Percentiles rank a stretch among this genome's conserved stretches.
These are phyloP conservation scores for Punica granatum DNA, from an alignment of 345 rosid genomes.

Conservation along the genomic window DNA sequence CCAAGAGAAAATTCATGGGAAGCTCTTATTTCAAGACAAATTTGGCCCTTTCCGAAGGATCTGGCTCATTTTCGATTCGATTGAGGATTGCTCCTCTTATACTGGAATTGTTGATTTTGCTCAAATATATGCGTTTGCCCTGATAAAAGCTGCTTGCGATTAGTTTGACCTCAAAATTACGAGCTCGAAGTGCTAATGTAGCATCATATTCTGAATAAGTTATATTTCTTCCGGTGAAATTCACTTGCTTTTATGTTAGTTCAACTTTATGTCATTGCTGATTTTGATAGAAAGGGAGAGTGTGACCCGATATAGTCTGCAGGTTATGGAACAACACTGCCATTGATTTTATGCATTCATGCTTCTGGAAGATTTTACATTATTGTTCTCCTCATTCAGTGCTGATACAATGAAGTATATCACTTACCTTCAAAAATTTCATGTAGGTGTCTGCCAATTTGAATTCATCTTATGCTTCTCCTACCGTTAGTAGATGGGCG, in stretches of 20 bases:
- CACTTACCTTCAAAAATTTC: not conserved
- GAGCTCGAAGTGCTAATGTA: not conserved
- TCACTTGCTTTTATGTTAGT: too few relatives aligned
- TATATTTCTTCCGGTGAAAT: too few relatives aligned
- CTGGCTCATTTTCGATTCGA: too few relatives aligned
- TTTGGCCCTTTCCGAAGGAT: too few relatives aligned
- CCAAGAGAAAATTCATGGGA: too few relatives aligned
- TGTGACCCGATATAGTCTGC: not conserved
- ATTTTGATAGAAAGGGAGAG: not conserved
- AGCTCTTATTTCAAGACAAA: not conserved
- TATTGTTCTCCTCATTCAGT: too few relatives aligned
- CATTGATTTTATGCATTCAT: not conserved
- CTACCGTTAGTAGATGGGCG: slow-evolving; percentile 36
- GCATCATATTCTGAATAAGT: too few relatives aligned
- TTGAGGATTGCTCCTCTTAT: too few relatives aligned
- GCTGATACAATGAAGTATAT: not conserved
- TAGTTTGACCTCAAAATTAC: not conserved
- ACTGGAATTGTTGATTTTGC: too few relatives aligned
- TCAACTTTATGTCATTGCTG: not conserved
- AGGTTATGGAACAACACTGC: not conserved
- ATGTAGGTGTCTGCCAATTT: slow-evolving; percentile 42
- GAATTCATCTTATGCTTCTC: slow-evolving; percentile 37
- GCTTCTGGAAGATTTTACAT: not conserved
- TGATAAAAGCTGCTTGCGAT: too few relatives aligned
- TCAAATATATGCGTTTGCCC: too few relatives aligned